phyloP scores from a whole-genome alignment of 345 rosid genomes.

The Erodium maritimum region DNA sequence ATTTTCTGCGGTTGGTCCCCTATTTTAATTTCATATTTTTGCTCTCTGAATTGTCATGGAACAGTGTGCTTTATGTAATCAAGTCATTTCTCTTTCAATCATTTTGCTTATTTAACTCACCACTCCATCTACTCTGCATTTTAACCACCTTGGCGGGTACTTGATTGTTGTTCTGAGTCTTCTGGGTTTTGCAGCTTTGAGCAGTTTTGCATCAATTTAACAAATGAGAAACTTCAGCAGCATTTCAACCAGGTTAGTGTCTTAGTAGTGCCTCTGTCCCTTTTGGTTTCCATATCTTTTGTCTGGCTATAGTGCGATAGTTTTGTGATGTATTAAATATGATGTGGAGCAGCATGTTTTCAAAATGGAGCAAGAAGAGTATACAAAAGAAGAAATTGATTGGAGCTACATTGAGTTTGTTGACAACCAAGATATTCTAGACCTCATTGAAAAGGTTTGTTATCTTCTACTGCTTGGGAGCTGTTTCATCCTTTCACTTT shows the following conservation, averaged over 20 bases:
- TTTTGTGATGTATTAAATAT: background rate
- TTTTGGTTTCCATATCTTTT: constrained; percentile 14
- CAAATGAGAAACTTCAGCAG: constrained; percentile 98
- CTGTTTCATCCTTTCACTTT: background rate
- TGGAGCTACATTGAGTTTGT: constrained; percentile 99
- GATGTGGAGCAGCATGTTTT: constrained; percentile 71
- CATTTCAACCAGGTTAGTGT: constrained; percentile 92
- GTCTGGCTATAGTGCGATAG: background rate
- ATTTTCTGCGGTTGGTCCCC: too few relatives aligned
- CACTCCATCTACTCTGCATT: background rate
- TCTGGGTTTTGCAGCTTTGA: constrained; percentile 66
- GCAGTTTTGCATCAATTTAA: constrained; percentile 97
- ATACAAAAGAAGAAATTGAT: constrained; percentile 85
- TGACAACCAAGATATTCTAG: constrained; percentile 86
- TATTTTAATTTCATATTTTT: too few relatives aligned
- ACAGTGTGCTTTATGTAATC: background rate
- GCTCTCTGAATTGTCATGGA: background rate
- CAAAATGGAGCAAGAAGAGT: constrained; percentile 99
- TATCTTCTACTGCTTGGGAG: constrained; percentile 6
- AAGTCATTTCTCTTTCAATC: background rate
- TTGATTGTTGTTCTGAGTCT: constrained; percentile 6
- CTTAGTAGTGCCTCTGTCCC: constrained; percentile 1
- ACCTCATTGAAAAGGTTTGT: constrained; percentile 93
- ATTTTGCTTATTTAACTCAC: background rate
- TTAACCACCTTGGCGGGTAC: background rate